Percentiles rank a stretch among this genome's conserved stretches.
These are phyloP conservation scores for Trypanosoma cruzi DNA, from an alignment of 208 protist species.

Conservation along the genomic window DNA sequence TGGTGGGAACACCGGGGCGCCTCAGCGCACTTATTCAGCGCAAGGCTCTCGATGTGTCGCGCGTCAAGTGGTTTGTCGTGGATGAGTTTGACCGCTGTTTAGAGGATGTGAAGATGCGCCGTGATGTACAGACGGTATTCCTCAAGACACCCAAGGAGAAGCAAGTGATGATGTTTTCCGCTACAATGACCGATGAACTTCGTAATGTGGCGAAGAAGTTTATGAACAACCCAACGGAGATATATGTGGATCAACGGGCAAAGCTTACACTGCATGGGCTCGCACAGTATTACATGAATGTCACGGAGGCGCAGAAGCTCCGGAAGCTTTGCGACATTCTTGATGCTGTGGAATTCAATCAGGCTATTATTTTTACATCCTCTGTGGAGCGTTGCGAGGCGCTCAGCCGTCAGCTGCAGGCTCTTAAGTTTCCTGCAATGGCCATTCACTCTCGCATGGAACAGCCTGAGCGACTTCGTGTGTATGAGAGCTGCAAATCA, in stretches of 20 bases:
- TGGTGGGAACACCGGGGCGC: conserved; percentile 98
- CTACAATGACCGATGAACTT: conserved; percentile 98
- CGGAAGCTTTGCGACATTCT: conserved; percentile 98
- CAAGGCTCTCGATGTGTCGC: conserved; percentile 92
- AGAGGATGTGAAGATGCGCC: conserved; percentile 95
- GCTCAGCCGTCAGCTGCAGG: conserved; percentile 96
- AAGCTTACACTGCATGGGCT: conserved; percentile 99
- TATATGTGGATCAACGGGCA: conserved; percentile 98
- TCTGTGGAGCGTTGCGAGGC: conserved; percentile 91
- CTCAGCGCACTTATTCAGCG: conserved; percentile 93
- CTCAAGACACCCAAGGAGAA: conserved; percentile 97
- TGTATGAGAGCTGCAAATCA: conserved; percentile 97
- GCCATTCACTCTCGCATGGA: conserved; percentile 96
- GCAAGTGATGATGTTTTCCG: conserved; percentile 99
- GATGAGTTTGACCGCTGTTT: conserved; percentile 99
- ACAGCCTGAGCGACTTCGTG: conserved; percentile 91
- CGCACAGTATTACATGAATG: conserved; percentile 98
- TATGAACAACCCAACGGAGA: conserved; percentile 96
- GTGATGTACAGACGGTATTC: conserved; percentile 98
- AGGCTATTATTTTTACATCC: conserved; percentile 99
- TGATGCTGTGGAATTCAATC: conserved; percentile 99
- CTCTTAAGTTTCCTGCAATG: conserved; percentile 97
- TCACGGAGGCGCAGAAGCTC: conserved; percentile 98
- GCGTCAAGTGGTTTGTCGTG: conserved; percentile 98
- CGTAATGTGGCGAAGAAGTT: conserved; percentile 97